Base-by-base conservation (phyloP, 2,329 filamentous ascomycete species). In the Ascocoryne sarcoides region DNA sequence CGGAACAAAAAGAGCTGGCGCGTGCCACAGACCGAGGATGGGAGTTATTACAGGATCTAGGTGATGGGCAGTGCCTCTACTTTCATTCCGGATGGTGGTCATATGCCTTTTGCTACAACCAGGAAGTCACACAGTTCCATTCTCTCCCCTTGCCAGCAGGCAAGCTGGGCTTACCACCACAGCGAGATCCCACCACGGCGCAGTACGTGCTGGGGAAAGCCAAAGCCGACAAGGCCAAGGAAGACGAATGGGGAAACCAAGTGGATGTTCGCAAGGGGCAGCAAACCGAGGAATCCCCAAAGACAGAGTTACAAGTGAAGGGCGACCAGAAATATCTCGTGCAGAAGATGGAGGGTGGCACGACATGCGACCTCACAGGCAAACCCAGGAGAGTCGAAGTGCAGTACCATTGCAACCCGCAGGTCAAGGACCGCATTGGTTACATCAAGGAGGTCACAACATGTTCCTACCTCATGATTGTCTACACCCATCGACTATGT, bases 11-110 rank as follows among this genome's bases (percentile, higher is more conserved):
- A 55, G 82, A 85, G 59, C 65, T 85, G 3, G 71, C 75, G 23
- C 72, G 77, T 34, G 82, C 82, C 4, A 79, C 76, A 8, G 73
- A 79, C 43, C 71, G 78, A 17, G 82, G 81, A 1, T 75, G 79
- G 65, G 79, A 85, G 57, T 64, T 85, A 21, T 64, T 86, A 7
- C 68, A 74, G 45, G 78, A 75, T 37, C 75, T 86, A 69, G 23
- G 23, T 7, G 71, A 82, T 45, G 79, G 74, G 1, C 72, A 73
- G 39, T 86, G 82, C 61, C 69, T 85, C 50, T 85, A 83, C 60
- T 84, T 78, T 60, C 66, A 81, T 17, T 77, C 73, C 10, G 81
- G 80, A 2, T 86, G 81, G 81, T 86, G 82, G 82, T 81, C 76
- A 40, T 86, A 86, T 58, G 76, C 75, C 23, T 85, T 84, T 60